Base-by-base conservation (phyloP, 306 rosid genomes). In the Medicago arabica region DNA sequence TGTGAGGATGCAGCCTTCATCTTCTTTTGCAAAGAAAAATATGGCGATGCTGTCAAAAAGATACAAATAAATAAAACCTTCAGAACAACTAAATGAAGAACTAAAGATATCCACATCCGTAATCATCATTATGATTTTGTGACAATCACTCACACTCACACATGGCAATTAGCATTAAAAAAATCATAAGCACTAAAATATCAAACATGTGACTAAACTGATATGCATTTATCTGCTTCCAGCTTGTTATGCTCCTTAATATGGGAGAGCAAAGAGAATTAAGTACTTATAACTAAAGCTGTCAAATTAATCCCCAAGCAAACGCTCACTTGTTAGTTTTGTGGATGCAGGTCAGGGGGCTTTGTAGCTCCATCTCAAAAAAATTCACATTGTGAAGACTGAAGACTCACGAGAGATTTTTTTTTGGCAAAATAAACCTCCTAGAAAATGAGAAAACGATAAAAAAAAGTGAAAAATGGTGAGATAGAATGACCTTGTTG, bases 1-100 rank as follows among this genome's bases (percentile, higher is more conserved):
- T 14, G 85, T 85, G 74, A 96, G 87, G 80, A 75, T 86, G 76
- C 98, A 90, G 16, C 78, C 96, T 71, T 86, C 94, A 5, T 90
- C 92, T 85, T 96, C 99, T 88, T 96, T 96, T 8, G 98, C 97
- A 66, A 96, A 92, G 93, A 96, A 96, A 64, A 87, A 66, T 57
- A 96, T 36, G 9, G 90, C 83, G 80, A 96, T 85, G 89, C 99
- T 96, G 91, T 88, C 74, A 77, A 64, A 66, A 47, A 85, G 74
- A 80, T 43, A 51, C 59, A 82, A 78, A 66, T 70, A 34, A 77
- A 77, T 40, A 54, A 78, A 68, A 55, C 12, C 44, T 38, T 83
- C 2, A 78, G 87, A 38, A 67, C 54, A 77, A 53, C 54, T 13
- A 72, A 76, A 80, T 51, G 34, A 78, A 66, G 11, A 65, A 49